Evolutionary conservation across 768 basidiomycete genomes (phyloP), one percentile per base, ranked within the genome.

Genomic region (Ramaria rubella): DNA sequence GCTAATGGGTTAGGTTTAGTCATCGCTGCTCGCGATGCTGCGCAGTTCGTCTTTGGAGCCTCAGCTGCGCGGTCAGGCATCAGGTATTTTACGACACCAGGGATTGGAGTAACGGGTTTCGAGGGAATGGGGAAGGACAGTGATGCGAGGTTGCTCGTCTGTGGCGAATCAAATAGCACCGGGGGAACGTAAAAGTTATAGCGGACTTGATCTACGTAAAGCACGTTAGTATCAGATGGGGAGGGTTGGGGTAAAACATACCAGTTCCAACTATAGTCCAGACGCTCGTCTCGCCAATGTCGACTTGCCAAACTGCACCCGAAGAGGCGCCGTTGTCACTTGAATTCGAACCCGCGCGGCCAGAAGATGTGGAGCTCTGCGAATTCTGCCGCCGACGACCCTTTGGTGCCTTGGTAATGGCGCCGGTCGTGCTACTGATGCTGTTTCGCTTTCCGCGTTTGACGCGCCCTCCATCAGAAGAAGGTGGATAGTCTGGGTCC

Each of bases 241-340:
- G 33, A 67, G 29, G 14, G 38, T 45, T 3, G 45, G 26, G 15
- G 27, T 24, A 45, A 46, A 58, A 60, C 77, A 70, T 69, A 91
- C 90, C 90, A 60, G 89, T 92, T 62, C 92, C 90, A 59, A 93
- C 90, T 62, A 94, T 90, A 3, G 92, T 94, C 92, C 92, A 94
- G 23, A 93, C 88, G 67, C 90, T 91, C 29, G 90, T 91, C 74
- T 94, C 91, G 59, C 91, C 91, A 57, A 92, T 91, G 68, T 94
- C 91, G 54, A 93, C 86, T 66, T 86, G 86, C 90, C 88, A 92
- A 23, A 89, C 77, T 9, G 87, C 86, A 50, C 87, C 90, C 5
- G 86, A 90, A 44, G 84, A 81, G 51, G 84, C 83, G 33, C 83
- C 80, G 40, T 79, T 67, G 56, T 90, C 87, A 15, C 33, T 48